These are phyloP conservation scores for Tulasnella sp. DNA, from an alignment of 768 basidiomycete genomes.

Conservation along the genomic window DNA sequence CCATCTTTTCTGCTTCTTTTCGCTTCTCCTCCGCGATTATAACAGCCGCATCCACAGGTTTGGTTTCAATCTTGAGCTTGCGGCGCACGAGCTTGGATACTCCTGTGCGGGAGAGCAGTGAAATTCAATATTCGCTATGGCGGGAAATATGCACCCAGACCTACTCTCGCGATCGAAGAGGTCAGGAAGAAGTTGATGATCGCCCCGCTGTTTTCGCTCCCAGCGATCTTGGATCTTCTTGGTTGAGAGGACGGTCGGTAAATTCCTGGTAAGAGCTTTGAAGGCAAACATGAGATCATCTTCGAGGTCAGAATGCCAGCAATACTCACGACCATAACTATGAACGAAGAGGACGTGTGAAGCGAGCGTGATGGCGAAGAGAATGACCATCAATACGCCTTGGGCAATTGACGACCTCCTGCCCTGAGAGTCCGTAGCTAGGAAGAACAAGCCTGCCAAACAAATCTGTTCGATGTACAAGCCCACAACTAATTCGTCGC, in stretches of 20 bases:
- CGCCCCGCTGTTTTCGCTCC: slow-evolving; percentile 43
- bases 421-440: slow-evolving; percentile 48
- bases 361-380: slow-evolving; percentile 57
- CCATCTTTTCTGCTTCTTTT: slow-evolving; percentile 29
- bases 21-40: slow-evolving; percentile 24
- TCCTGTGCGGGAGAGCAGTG: slow-evolving; percentile 13
- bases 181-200: slow-evolving; percentile 39
- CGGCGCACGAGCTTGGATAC: slow-evolving; percentile 20
- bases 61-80: slow-evolving; percentile 29
- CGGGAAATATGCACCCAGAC: slow-evolving; percentile 9
- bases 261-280: slow-evolving; percentile 55
- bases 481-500: slow-evolving; percentile 59
- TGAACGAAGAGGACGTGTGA: slow-evolving; percentile 49
- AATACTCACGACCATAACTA: slow-evolving; percentile 50
- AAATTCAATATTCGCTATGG: slow-evolving; percentile 29
- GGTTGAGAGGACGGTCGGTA: slow-evolving; percentile 68
- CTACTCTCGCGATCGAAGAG: slow-evolving; percentile 42
- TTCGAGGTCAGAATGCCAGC: background rate
- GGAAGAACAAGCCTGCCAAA: slow-evolving; percentile 68
- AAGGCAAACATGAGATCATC: slow-evolving; percentile 29
- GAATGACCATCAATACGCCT: slow-evolving; percentile 61
- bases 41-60: slow-evolving; percentile 24
- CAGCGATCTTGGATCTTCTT: slow-evolving; percentile 55
- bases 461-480: slow-evolving; percentile 74
- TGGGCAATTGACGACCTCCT: slow-evolving; percentile 46